Conservation (phyloP, 352 stramenopile species). For the Poterioochromonas sp. region DNA sequence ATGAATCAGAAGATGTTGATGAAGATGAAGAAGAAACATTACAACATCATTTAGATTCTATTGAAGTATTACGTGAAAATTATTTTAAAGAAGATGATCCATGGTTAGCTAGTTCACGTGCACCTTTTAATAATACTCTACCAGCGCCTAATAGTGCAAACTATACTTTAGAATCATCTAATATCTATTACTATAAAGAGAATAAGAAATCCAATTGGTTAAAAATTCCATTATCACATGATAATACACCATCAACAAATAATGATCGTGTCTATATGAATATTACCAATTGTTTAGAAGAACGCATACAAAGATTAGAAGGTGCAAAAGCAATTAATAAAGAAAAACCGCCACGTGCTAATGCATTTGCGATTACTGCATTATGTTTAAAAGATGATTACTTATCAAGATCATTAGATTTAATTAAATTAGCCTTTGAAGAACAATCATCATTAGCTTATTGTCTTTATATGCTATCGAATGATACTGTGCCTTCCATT, state of each 20-base stretch:
- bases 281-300: not conserved
- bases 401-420: conserved; percentile 35
- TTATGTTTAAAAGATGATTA: conserved; percentile 42
- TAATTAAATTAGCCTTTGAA: conserved; percentile 45
- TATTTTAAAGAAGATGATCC: conserved; percentile 2
- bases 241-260: not conserved
- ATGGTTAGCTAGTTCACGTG: not conserved
- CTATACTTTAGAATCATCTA: no score
- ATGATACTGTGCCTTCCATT: not conserved
- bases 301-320: not conserved
- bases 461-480: conserved; percentile 45
- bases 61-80: conserved; percentile 30
- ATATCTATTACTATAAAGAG: no score
- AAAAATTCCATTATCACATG: not conserved
- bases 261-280: not conserved
- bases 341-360: conserved; percentile 31
- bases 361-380: conserved; percentile 47
- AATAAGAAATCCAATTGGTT: not conserved
- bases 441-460: conserved; percentile 43
- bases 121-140: not conserved
- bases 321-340: not conserved
- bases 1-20: conserved; percentile 15
- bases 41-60: conserved; percentile 19
- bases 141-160: no score
- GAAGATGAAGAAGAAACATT: conserved; percentile 28